phyloP scores from a whole-genome alignment of 2,329 filamentous ascomycete genomes.

The Aureobasidium namibiae region DNA sequence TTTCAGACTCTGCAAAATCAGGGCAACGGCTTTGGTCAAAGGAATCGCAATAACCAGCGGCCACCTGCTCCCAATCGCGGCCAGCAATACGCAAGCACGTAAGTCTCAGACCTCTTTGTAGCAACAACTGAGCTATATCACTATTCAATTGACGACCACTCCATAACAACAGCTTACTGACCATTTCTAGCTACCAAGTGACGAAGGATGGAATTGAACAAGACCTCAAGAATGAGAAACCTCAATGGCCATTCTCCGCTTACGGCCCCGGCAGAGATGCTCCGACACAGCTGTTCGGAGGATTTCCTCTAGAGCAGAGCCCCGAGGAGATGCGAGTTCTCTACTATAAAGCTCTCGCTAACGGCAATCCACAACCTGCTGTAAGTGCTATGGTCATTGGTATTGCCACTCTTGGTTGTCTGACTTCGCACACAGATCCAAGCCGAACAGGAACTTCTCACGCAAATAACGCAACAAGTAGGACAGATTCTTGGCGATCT shows the following conservation, averaged over 20 bases:
- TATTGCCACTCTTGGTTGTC: background rate
- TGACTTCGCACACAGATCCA: slow-evolving; percentile 31
- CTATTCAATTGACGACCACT: background rate
- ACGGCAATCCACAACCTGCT: slow-evolving; percentile 51
- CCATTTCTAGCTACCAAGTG: slow-evolving; percentile 42
- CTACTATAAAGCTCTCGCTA: slow-evolving; percentile 57
- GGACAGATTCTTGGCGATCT: slow-evolving; percentile 61
- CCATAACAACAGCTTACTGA: background rate
- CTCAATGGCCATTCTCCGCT: slow-evolving; percentile 77
- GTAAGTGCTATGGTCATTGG: slow-evolving; percentile 28
- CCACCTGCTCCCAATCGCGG: slow-evolving; percentile 30
- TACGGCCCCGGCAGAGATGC: slow-evolving; percentile 73
- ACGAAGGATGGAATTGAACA: slow-evolving; percentile 51
- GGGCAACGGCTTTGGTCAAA: slow-evolving; percentile 22
- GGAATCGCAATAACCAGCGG: slow-evolving; percentile 8
- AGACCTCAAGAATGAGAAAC: slow-evolving; percentile 63
- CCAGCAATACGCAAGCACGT: slow-evolving; percentile 22
- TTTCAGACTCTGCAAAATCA: slow-evolving; percentile 45
- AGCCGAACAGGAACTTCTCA: slow-evolving; percentile 54
- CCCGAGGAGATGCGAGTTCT: slow-evolving; percentile 74
- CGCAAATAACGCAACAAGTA: slow-evolving; percentile 62
- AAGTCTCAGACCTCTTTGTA: background rate
- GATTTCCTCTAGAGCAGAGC: slow-evolving; percentile 70
- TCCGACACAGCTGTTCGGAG: slow-evolving; percentile 77
- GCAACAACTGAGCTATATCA: background rate